Conservation (phyloP, 2,329 filamentous ascomycete genomes). For the Tolypocladium tundrense region DNA sequence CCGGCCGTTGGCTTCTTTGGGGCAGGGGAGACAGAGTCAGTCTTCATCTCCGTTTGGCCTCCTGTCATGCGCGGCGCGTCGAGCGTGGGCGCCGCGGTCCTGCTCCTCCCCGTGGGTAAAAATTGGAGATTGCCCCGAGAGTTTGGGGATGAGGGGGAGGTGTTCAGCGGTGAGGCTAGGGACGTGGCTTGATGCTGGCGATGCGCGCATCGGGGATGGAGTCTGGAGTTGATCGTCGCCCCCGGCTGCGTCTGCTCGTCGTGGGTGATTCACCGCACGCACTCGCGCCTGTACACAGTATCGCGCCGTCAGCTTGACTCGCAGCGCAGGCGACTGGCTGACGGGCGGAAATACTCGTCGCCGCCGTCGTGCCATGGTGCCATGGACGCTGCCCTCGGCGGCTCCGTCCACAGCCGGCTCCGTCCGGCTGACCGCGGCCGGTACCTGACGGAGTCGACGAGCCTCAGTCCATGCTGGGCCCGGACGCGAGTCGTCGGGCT, state of each 20-base stretch:
- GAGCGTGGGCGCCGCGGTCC: no score
- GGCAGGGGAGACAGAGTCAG: neutral
- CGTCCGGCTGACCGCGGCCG: neutral
- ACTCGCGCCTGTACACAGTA: no score
- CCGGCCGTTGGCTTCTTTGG: constrained; percentile 10
- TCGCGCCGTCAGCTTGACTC: no score
- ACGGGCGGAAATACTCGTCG: no score
- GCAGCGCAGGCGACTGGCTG: no score
- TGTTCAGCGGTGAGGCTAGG: neutral
- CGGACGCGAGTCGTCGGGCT: neutral
- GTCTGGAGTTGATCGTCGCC: no score
- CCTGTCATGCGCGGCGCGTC: no score
- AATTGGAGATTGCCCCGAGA: neutral
- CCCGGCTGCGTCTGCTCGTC: no score
- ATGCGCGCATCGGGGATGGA: no score
- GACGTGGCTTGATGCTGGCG: neutral
- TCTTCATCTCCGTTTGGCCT: no score
- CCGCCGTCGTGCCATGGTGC: neutral
- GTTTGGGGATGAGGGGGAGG: neutral
- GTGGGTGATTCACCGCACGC: no score
- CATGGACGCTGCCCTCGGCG: neutral
- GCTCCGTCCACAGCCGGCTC: neutral
- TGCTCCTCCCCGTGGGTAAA: neutral
- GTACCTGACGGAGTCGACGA: neutral
- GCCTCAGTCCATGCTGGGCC: no score